Evolutionary conservation across 164 flowering plant species (phyloP), one percentile per base, ranked within the genome.

Genomic region (Chimonanthus salicifolius): DNA sequence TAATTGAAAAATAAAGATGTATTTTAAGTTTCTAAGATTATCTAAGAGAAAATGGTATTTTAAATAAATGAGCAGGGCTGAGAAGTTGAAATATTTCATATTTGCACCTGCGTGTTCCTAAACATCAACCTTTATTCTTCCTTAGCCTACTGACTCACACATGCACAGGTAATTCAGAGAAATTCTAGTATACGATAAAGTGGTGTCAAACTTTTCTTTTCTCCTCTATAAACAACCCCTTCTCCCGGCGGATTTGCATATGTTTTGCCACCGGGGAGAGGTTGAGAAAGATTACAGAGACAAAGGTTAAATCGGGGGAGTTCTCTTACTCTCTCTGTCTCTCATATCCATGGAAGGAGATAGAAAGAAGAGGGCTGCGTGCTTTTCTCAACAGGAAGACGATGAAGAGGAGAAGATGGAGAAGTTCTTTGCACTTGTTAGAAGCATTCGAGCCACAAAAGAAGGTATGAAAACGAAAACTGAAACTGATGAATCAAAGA

Each of bases 351-450:
- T 54, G 60, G 60, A 54, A 54, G 60, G 60, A 54, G 60, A 54
- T 54, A 11, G 16, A 54, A 54, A n/a, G 16, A 54, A 54, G 60
- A 54, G 60, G 60, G 15, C 60, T 15, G 60, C 60, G 11, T 13
- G 60, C 16, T 13, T 54, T 54, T 54, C 60, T 54, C 4, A 11
- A 54, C 60, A 15, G n/a, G 73, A 75, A 33, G 84, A 80, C 18
- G 83, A 82, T 16, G 74, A 75, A 70, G 86, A 84, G 13, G 79
- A 78, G 72, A 80, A 78, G 73, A 75, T 84, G 49, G 82, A 86
- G 76, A 73, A 74, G 72, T 82, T 85, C 79, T 85, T 75, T 75
- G 84, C 84, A 3, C 54, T 85, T 70, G 69, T 84, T 2, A 79
- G 75, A 71, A 83, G 77, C 69, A 75, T 81, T 3, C 65, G 72